phyloP scores from a whole-genome alignment of 139 green algal species.

The Medakamo hakoo region DNA sequence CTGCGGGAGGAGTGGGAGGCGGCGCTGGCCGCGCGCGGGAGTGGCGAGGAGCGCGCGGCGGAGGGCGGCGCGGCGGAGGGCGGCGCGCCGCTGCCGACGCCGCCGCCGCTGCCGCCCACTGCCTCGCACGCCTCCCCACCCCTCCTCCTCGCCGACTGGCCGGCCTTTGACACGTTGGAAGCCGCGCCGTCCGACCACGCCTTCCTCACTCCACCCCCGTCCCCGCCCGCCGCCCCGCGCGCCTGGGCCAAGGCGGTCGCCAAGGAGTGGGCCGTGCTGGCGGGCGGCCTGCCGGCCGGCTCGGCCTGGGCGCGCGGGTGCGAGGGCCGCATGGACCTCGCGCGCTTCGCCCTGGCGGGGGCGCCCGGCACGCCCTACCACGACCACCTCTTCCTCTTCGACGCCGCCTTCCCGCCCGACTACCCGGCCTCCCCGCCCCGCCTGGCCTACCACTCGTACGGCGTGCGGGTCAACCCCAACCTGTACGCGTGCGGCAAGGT shows the following conservation, averaged over 20 bases:
- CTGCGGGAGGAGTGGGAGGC: not conserved
- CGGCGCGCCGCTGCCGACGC: not conserved
- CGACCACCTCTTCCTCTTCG: slow-evolving; percentile 37
- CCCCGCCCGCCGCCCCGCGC: not conserved
- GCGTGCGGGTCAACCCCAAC: slow-evolving; percentile 70
- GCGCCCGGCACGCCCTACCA: slow-evolving; percentile 33
- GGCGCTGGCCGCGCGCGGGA: no score
- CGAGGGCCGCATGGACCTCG: slow-evolving; percentile 25
- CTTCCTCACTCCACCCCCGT: not conserved
- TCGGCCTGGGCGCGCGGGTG: slow-evolving; percentile 22
- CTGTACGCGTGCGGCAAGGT: slow-evolving; percentile 52
- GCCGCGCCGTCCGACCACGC: not conserved
- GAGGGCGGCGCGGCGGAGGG: no score
- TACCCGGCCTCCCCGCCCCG: slow-evolving; percentile 25
- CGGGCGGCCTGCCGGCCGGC: slow-evolving; percentile 1
- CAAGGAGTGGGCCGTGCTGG: slow-evolving; percentile 9
- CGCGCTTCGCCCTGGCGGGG: slow-evolving; percentile 24
- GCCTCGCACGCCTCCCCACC: no score
- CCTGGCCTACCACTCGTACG: slow-evolving; percentile 7
- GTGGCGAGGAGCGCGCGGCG: no score
- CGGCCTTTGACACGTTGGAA: not conserved
- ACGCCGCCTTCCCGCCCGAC: slow-evolving; percentile 24
- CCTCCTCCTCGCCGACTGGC: not conserved
- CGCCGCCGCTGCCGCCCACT: no score
- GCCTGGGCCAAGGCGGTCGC: slow-evolving; percentile 6